These are phyloP conservation scores for Yueomyces sp. DNA, from an alignment of 805 yeast species.

Conservation along the genomic window DNA sequence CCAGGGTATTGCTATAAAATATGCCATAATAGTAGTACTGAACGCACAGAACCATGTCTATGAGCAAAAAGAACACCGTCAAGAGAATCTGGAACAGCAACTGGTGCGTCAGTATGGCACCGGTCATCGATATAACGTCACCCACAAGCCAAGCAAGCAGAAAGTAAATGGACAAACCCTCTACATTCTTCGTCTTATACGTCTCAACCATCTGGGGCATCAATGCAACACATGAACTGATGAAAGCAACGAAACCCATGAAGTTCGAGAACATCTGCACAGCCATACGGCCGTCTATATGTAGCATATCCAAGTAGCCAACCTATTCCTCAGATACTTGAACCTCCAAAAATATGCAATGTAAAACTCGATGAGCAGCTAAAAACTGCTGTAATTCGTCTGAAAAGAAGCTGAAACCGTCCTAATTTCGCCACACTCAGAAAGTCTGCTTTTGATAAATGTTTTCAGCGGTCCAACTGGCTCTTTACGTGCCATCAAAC, in stretches of 20 bases:
- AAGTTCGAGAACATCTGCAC: slow-evolving; percentile 11
- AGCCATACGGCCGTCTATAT: no score
- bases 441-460: no score
- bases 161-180: slow-evolving; percentile 43
- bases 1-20: slow-evolving; percentile 17
- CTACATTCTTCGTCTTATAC: slow-evolving; percentile 42
- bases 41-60: slow-evolving; percentile 52
- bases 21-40: slow-evolving; percentile 62
- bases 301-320: no score
- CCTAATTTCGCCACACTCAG: no score
- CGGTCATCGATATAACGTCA: slow-evolving; percentile 41
- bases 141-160: slow-evolving; percentile 33
- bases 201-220: slow-evolving; percentile 47
- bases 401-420: no score
- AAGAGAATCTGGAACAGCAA: slow-evolving; percentile 64
- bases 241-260: slow-evolving; percentile 33
- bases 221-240: slow-evolving; percentile 34
- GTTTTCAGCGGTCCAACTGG: no score
- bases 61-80: slow-evolving; percentile 61
- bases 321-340: no score
- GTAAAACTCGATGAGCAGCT: no score
- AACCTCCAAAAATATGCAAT: no score
- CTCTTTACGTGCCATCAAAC: no score
- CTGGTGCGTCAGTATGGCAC: slow-evolving; percentile 67
- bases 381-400: no score